Evolutionary conservation across 331 rosid species (phyloP), one percentile per base, ranked within the genome.

Genomic region (Rosa hybrid): DNA sequence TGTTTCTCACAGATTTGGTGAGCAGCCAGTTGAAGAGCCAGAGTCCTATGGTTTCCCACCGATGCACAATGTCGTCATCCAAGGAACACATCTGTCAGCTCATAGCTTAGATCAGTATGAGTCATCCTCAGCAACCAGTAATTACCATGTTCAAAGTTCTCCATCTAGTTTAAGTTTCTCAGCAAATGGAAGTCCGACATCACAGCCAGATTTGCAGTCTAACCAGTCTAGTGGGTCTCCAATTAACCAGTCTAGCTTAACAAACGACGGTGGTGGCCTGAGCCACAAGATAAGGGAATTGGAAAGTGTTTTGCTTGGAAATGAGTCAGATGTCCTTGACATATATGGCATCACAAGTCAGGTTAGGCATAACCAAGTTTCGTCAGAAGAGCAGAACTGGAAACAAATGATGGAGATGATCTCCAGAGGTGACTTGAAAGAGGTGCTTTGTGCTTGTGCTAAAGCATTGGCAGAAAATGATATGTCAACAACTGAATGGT

Each of bases 231-330:
- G 49, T 65, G 91, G 83, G 72, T 90, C 97, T 13, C 93, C 92
- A 8, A 71, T 83, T 64, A 84, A 78, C 48, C 90, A 85, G 39
- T 89, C 91, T 18, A 86, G 91, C 84, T 82, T 81, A 76, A 84
- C 91, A 50, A 88, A 86, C 68, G 90, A 82, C 39, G 79, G 75
- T 0, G 84, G 86, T 84, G 97, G 86, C 83, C 77, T 94, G 87
- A 84, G 86, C 84, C 94, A 87, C 88, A 94, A 92, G 88, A 89
- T 92, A 74, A 82, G 90, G 76, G 98, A 94, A 82, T 84, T 94
- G 25, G 96, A 94, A 84, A 89, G 84, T 60, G 92, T 82, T 75
- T 89, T 94, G 93, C 88, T 89, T 11, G 98, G 94, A 83, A 72
- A 86, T 59, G 96, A 90, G 80, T 69, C 79, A 10, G 92, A 90